Evolutionary conservation across 768 basidiomycete genomes (phyloP).

Genomic region (Naganishia randhawae): DNA sequence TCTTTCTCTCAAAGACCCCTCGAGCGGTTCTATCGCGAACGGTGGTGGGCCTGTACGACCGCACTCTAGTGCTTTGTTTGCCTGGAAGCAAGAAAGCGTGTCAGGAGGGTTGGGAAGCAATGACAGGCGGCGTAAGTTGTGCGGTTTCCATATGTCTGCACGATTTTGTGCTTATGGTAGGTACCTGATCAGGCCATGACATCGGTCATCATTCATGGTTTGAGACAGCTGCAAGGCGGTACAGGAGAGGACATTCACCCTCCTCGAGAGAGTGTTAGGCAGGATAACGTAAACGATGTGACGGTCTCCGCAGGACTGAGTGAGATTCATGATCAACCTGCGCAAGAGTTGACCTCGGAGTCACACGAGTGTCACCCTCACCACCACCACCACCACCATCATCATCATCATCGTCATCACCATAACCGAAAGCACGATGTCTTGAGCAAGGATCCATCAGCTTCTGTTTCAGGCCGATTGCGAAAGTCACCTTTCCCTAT

Average conservation of each 20-base stretch:
- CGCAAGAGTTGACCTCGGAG: conserved; percentile 27
- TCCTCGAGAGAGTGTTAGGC: conserved; percentile 52
- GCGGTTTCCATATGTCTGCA: conserved; percentile 65
- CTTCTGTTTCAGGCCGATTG: conserved; percentile 62
- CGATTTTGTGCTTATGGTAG: neutral
- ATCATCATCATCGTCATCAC: conserved; percentile 43
- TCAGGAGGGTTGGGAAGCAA: conserved; percentile 56
- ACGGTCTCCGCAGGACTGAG: conserved; percentile 6
- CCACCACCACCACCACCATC: conserved; percentile 25
- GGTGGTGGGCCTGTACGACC: conserved; percentile 67
- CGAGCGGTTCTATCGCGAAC: conserved; percentile 79
- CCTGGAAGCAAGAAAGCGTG: conserved; percentile 85
- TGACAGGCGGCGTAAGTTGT: conserved; percentile 59
- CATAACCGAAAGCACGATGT: conserved; percentile 55
- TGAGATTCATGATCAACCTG: conserved; percentile 9
- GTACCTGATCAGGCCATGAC: conserved; percentile 13
- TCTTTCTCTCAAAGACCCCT: conserved; percentile 70
- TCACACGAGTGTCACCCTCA: conserved; percentile 4
- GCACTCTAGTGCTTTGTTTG: conserved; percentile 70
- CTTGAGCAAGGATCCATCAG: conserved; percentile 55
- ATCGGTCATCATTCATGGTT: conserved; percentile 28
- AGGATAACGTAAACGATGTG: conserved; percentile 33
- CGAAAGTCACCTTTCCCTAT: conserved; percentile 73
- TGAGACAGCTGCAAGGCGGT: conserved; percentile 55
- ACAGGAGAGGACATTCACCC: conserved; percentile 61